Base-by-base conservation (phyloP, 2,329 filamentous ascomycete species). In the Colletotrichum karsti region DNA sequence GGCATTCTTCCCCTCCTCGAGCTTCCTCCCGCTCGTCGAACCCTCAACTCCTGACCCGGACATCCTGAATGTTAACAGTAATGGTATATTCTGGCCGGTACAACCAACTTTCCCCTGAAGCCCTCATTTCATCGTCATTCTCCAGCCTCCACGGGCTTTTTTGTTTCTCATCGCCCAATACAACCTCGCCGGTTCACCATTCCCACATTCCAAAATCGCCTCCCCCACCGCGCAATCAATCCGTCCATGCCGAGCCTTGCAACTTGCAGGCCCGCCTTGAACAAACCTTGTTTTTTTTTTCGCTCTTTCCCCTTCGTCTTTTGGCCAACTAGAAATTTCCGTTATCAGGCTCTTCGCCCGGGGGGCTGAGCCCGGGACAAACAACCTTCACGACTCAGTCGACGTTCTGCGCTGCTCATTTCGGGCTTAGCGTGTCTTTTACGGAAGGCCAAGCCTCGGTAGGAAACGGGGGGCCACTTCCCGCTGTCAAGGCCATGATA, bases 11-110 rank as follows among this genome's bases (percentile, higher is more conserved):
- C 24, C 24, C 46, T 50, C 28, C 30, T 15, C 9, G 10, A 24
- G 41, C 53, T 35, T 44, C 54, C 62, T 63, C 41, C 35, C 41
- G 18, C 50, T 63, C 60, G 41, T 58, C 41, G 33, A 48, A 33
- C 48, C 48, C 28, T 33, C 22, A 12, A 56, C 54, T 46, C 33
- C 26, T 57, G 39, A 39, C 37, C 56, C 41, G 33, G 26, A 33
- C 48, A 55, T 55, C 33, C 63, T 39, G 20, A 30, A 26, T 18
- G n/a, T 62, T 61, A 41, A 60, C 46, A 51, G 35, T n/a, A 42
- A 60, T 44, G 55, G 54, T 64, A 64, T 60, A 48, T 28, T 9
- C 61, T n/a, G n/a, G n/a, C n/a, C n/a, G n/a, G n/a, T n/a, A n/a
- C n/a, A n/a, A n/a, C n/a, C n/a, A n/a, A n/a, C n/a, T n/a, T n/a